These are phyloP conservation scores for Dioscorea alata DNA, from an alignment of 106 monocot genomes.

Conservation along the genomic window DNA sequence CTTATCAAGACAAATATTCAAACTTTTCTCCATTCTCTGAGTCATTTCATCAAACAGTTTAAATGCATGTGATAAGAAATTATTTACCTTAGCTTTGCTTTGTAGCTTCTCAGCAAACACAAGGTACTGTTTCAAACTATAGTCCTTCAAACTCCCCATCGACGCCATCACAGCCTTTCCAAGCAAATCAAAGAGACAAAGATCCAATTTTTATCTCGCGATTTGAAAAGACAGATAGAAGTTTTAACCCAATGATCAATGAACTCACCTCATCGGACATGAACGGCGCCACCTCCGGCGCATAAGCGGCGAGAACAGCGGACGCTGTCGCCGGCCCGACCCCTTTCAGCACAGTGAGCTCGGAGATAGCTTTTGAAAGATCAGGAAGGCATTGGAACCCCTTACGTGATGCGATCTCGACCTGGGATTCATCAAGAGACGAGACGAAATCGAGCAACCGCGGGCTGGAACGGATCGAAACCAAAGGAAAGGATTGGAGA, in stretches of 20 bases:
- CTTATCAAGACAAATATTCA: too few relatives aligned
- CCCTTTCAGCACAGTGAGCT: constrained; percentile 74
- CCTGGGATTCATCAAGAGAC: constrained; percentile 43
- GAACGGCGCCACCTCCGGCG: constrained; percentile 81
- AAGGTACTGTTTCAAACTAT: constrained; percentile 81
- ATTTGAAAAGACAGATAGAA: too few relatives aligned
- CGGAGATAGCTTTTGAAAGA: constrained; percentile 50
- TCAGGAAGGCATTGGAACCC: constrained; percentile 60
- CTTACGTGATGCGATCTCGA: constrained; percentile 60
- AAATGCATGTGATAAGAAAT: not conserved
- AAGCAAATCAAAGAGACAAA: too few relatives aligned
- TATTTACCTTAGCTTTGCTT: constrained; percentile 57
- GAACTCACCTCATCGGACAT: constrained; percentile 84
- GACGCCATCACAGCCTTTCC: constrained; percentile 55
- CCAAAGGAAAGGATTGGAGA: not conserved
- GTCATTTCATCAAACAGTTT: too few relatives aligned
- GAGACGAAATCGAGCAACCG: constrained; percentile 64
- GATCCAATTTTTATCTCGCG: too few relatives aligned
- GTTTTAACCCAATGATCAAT: too few relatives aligned
- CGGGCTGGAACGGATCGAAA: constrained; percentile 30
- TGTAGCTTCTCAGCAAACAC: constrained; percentile 67
- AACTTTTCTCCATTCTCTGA: too few relatives aligned
- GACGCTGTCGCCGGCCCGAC: constrained; percentile 92
- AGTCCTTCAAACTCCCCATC: constrained; percentile 75
- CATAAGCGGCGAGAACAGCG: constrained; percentile 79